Conservation (phyloP, 2,329 filamentous ascomycete genomes). For the Ceratocystiopsis minuta region DNA sequence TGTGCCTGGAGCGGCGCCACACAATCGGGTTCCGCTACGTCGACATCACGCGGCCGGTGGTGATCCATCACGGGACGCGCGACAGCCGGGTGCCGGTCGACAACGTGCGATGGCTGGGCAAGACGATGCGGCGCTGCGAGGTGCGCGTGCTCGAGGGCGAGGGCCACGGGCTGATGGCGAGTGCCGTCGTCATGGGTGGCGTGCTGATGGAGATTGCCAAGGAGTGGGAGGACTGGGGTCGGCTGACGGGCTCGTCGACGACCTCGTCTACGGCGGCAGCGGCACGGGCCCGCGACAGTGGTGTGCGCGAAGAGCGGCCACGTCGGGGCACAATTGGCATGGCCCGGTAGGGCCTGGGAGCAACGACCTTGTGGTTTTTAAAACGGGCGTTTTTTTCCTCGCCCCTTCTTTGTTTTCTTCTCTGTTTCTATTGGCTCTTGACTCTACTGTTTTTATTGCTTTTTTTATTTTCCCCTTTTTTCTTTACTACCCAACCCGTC, state of each 20-base stretch:
- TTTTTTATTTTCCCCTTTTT: neutral
- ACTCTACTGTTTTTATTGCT: neutral
- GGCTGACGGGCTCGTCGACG: conserved; percentile 26
- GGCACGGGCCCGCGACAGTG: neutral
- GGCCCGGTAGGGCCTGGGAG: conserved; percentile 10
- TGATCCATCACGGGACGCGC: conserved; percentile 84
- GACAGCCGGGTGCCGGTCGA: conserved; percentile 87
- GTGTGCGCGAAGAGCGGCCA: conserved; percentile 10
- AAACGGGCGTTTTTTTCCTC: no score
- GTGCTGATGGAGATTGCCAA: conserved; percentile 88
- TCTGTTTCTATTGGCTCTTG: neutral
- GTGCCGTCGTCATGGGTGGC: conserved; percentile 76
- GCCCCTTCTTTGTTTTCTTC: no score
- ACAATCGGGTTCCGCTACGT: conserved; percentile 93
- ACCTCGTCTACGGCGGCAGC: neutral
- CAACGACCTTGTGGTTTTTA: no score
- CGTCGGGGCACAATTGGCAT: conserved; percentile 14
- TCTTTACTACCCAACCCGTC: neutral
- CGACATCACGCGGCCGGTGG: conserved; percentile 76
- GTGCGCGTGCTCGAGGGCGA: conserved; percentile 80
- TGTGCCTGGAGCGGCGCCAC: conserved; percentile 80
- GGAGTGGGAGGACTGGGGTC: conserved; percentile 83
- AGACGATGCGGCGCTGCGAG: conserved; percentile 84
- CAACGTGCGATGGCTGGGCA: conserved; percentile 87
- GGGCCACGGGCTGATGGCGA: conserved; percentile 91